phyloP scores from a whole-genome alignment of 495 filamentous ascomycete genomes.

The Parmelia sp. region DNA sequence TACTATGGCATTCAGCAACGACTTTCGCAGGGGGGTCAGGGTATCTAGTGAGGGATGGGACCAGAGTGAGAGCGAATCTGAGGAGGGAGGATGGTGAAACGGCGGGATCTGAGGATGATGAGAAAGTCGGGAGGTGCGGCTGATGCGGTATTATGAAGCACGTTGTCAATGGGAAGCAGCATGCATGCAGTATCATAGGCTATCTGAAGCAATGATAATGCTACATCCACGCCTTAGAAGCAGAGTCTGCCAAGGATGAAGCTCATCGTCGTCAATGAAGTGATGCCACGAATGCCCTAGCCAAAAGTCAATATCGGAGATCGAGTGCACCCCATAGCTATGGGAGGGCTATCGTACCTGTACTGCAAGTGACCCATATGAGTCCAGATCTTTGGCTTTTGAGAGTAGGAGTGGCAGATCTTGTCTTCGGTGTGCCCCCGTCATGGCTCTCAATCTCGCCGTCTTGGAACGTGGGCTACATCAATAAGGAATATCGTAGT shows the following conservation, averaged over 20 bases:
- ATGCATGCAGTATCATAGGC: neutral
- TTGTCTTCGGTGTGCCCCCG: neutral
- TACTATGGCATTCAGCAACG: neutral
- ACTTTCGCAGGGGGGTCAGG: neutral
- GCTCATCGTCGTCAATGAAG: neutral
- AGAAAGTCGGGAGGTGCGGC: neutral
- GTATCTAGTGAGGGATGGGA: neutral
- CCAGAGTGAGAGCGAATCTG: neutral
- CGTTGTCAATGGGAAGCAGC: neutral
- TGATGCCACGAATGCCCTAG: neutral
- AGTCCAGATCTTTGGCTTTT: neutral
- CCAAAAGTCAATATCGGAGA: neutral
- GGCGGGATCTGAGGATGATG: neutral
- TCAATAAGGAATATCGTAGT: too few species aligned
- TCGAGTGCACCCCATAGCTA: neutral
- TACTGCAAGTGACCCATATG: neutral
- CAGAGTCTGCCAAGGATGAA: neutral
- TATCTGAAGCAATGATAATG: neutral
- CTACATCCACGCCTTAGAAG: neutral
- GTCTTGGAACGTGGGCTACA: neutral
- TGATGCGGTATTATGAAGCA: neutral
- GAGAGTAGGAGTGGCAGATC: neutral
- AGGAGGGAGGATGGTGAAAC: neutral
- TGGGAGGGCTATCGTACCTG: neutral
- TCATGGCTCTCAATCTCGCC: neutral